phyloP scores from a whole-genome alignment of 495 filamentous ascomycete genomes.

The Xylona heveae region DNA sequence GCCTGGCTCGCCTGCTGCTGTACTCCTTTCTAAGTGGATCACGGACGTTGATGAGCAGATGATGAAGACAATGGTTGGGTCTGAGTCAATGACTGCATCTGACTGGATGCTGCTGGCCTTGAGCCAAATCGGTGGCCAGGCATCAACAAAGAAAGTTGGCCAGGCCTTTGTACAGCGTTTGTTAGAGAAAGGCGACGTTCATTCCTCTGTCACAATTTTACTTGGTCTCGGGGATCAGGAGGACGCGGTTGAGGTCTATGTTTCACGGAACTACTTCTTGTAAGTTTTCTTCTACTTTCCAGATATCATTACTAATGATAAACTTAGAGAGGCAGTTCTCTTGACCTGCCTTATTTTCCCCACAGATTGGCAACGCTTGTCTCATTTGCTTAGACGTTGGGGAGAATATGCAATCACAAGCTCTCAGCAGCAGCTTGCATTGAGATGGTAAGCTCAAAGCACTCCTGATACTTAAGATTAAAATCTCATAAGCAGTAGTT shows the following conservation, averaged over 20 bases:
- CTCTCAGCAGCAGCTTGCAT: slow-evolving; percentile 72
- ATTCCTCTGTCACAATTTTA: slow-evolving; percentile 76
- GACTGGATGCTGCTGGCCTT: slow-evolving; percentile 97
- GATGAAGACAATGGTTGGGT: slow-evolving; percentile 49
- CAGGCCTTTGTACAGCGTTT: slow-evolving; percentile 83
- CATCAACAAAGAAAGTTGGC: slow-evolving; percentile 73
- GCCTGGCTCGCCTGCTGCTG: slow-evolving; percentile 46
- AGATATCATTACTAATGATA: too few relatives aligned
- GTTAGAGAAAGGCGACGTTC: slow-evolving; percentile 74
- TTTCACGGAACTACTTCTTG: slow-evolving; percentile 79
- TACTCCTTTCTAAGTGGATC: slow-evolving; percentile 78
- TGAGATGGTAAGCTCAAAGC: slow-evolving; percentile 42
- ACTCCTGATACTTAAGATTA: slow-evolving; percentile 5
- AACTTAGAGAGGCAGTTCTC: slow-evolving; percentile 17
- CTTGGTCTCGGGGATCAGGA: slow-evolving; percentile 82
- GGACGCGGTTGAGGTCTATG: slow-evolving; percentile 90
- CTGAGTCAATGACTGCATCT: slow-evolving; percentile 64
- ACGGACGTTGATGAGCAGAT: slow-evolving; percentile 66
- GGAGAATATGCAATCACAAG: slow-evolving; percentile 78
- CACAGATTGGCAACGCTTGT: slow-evolving; percentile 72
- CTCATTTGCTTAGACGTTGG: slow-evolving; percentile 78
- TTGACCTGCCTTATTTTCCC: slow-evolving; percentile 13
- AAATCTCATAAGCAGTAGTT: slow-evolving; percentile 8
- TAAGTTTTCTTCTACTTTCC: slow-evolving; percentile 70
- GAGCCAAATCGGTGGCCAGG: slow-evolving; percentile 60